Conservation (phyloP, 2,329 filamentous ascomycete species). For the Fusarium sp. region DNA sequence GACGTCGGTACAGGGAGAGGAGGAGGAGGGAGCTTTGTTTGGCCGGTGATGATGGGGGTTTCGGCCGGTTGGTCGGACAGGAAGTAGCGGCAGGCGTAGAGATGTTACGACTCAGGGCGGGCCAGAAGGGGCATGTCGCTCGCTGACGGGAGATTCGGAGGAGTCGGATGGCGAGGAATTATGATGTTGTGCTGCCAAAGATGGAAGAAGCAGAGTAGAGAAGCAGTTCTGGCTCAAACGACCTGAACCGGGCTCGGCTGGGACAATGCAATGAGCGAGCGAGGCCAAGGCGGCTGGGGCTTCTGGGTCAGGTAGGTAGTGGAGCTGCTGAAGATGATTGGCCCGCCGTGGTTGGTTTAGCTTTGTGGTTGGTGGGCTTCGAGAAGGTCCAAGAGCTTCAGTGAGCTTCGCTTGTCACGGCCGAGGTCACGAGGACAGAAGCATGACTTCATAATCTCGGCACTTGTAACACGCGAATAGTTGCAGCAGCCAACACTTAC, state of each 20-base stretch:
- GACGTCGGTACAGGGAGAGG: neutral
- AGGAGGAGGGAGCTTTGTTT: slow-evolving; percentile 21
- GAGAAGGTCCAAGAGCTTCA: slow-evolving; percentile 17
- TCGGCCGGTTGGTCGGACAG: slow-evolving; percentile 6
- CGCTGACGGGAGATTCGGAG: slow-evolving; percentile 24
- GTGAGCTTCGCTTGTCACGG: neutral
- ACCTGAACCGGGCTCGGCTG: slow-evolving; percentile 20
- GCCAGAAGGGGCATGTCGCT: slow-evolving; percentile 10
- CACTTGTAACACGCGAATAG: neutral
- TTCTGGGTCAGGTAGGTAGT: too few relatives aligned
- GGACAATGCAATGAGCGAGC: slow-evolving; percentile 30
- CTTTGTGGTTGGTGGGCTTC: slow-evolving; percentile 26
- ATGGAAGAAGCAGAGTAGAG: neutral
- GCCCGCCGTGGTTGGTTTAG: slow-evolving; percentile 23
- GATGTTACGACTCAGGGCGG: neutral
- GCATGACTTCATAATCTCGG: slow-evolving; percentile 43
- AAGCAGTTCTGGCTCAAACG: neutral
- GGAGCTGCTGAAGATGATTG: slow-evolving; percentile 19
- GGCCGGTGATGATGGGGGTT: slow-evolving; percentile 14
- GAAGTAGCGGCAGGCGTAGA: neutral
- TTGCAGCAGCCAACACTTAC: neutral
- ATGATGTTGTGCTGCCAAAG: neutral
- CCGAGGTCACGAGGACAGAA: slow-evolving; percentile 40
- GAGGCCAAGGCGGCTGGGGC: slow-evolving; percentile 32
- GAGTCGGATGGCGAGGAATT: slow-evolving; percentile 29